phyloP scores from a whole-genome alignment of 1,139 yeast genomes.

The Yamadazyma songkhlaensis region DNA sequence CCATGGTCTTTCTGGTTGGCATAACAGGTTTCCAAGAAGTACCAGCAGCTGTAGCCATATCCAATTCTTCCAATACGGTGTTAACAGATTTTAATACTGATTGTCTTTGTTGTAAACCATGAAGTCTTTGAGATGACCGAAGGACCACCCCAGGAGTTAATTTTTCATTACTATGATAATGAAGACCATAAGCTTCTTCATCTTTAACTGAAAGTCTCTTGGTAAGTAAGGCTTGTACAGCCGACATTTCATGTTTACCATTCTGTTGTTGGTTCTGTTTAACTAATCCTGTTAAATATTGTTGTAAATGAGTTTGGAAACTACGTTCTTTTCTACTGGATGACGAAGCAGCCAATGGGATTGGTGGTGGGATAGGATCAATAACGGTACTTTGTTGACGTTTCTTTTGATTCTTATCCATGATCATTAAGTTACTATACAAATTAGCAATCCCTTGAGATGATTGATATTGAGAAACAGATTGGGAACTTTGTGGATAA shows the following conservation, averaged over 20 bases:
- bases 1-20: constrained; percentile 82
- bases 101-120: constrained; percentile 48
- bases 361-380: constrained; percentile 59
- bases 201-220: constrained; percentile 71
- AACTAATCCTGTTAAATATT: constrained; percentile 36
- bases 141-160: constrained; percentile 75
- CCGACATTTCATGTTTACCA: constrained; percentile 33
- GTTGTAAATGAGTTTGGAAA: constrained; percentile 52
- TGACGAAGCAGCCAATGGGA: constrained; percentile 56
- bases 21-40: constrained; percentile 69
- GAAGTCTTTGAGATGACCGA: constrained; percentile 60
- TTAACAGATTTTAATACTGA: constrained; percentile 75
- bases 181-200: constrained; percentile 81
- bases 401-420: constrained; percentile 61
- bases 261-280: constrained; percentile 30
- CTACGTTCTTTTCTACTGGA: constrained; percentile 48
- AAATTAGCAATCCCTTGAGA: constrained; percentile 89
- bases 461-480: constrained; percentile 73
- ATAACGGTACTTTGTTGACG: constrained; percentile 33
- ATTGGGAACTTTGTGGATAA: constrained; percentile 80
- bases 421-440: constrained; percentile 74
- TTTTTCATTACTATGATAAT: constrained; percentile 73
- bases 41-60: constrained; percentile 60
- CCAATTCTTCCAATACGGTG: constrained; percentile 74
- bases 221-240: constrained; percentile 43